Evolutionary conservation across 2,329 filamentous ascomycete genomes (phyloP), one percentile per base, ranked within the genome.

Genomic region (Alternaria arbusti): DNA sequence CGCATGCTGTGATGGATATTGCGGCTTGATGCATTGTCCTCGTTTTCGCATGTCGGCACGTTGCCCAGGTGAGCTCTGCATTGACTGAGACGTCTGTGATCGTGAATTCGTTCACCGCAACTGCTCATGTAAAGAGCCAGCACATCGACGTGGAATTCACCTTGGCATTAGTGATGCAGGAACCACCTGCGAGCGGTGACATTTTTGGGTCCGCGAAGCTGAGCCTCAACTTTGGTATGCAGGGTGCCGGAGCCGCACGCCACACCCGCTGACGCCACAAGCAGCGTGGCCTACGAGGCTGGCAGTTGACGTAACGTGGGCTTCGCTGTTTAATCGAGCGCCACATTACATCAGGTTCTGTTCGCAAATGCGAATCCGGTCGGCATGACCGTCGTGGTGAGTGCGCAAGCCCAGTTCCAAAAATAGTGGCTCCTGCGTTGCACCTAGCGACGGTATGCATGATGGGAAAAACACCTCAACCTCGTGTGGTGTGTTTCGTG

Each of bases 201-300:
- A 67, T 64, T 52, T 58, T 60, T 66, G 61, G 64, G 43, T 65
- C 40, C 43, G 58, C 63, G 58, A 66, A 64, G 66, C 65, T 45
- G 22, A 54, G 43, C 49, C 36, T 22, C 15, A 23, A 52, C 36
- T 20, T 45, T 54, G 47, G 28, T 8, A 22, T 23, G 52, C 59
- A 61, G 59, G 57, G 61, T 46, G n/a, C 40, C 47, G 25, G 60
- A 64, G 58, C 67, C 60, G 57, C 57, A 69, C 67, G 68, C 63
- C 69, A 70, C 61, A 64, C 61, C 64, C 64, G 64, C 47, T n/a
- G 5, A 32, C 30, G 11, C 32, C 9, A 26, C 43, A 49, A 36
- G 47, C 51, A 28, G 36, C 30, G 40, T 23, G 32, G 32, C 32
- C 32, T 36, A 7, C 17, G n/a, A 40, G n/a, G 26, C 25, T 54